A percentile compares a stretch with the other conserved stretches of the same genome.
These are phyloP conservation scores for Fusarium phyllophilum DNA, from an alignment of 2,329 filamentous ascomycete species.

Conservation along the genomic window DNA sequence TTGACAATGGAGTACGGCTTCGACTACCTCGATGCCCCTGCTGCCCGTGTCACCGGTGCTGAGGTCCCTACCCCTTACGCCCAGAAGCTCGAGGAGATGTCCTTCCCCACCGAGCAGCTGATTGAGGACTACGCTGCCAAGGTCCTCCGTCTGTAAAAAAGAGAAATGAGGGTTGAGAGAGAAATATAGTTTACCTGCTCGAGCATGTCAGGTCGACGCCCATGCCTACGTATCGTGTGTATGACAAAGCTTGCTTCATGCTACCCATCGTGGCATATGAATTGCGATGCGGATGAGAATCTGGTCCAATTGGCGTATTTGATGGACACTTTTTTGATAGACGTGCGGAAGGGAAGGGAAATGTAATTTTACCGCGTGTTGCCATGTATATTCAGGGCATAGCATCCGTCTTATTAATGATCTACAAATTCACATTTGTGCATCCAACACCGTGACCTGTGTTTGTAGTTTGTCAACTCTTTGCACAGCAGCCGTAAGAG, in stretches of 20 bases:
- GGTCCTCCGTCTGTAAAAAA: conserved; percentile 78
- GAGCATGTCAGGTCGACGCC: conserved; percentile 17
- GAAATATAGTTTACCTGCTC: conserved; percentile 24
- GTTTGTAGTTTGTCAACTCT: background rate
- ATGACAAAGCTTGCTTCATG: conserved; percentile 27
- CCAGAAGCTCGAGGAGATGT: conserved; percentile 90
- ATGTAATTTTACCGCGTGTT: conserved; percentile 56
- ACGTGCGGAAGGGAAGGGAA: conserved; percentile 49
- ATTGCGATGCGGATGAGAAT: conserved; percentile 29
- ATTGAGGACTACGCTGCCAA: conserved; percentile 92
- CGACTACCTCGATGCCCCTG: conserved; percentile 95
- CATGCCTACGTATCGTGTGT: conserved; percentile 13
- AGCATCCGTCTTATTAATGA: conserved; percentile 47
- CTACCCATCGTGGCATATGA: conserved; percentile 28
- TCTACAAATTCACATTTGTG: conserved; percentile 39
- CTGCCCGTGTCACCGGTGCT: conserved; percentile 92
- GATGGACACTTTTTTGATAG: conserved; percentile 49
- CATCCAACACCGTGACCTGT: background rate
- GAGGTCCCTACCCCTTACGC: conserved; percentile 98
- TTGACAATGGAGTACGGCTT: conserved; percentile 98
- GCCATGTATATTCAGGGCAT: conserved; percentile 50
- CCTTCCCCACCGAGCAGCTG: conserved; percentile 88
- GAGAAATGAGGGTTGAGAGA: conserved; percentile 15
- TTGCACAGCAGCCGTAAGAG: no score
- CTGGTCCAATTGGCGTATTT: conserved; percentile 41